A percentile compares a stretch with the other conserved stretches of the same genome.
phyloP scores from a whole-genome alignment of 1,284 basidiomycete genomes.

The Phlebopus sp. region DNA sequence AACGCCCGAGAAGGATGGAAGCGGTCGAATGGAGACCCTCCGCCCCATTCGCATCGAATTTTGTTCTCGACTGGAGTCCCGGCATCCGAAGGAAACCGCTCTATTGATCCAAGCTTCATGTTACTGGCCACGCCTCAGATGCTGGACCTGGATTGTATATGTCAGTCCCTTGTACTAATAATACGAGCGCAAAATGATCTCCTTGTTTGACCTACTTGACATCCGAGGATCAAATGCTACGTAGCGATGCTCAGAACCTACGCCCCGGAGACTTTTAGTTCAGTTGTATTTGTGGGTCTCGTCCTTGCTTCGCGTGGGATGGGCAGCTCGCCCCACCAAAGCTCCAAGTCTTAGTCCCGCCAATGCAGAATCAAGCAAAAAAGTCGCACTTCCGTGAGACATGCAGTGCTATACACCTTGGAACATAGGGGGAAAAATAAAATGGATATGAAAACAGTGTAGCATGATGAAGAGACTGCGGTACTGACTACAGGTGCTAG shows the following conservation, averaged over 20 bases:
- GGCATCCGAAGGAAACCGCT: neutral
- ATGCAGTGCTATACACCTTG: slow-evolving; percentile 7
- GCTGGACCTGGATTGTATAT: slow-evolving; percentile 6
- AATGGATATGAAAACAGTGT: slow-evolving; percentile 28
- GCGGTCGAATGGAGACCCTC: slow-evolving; percentile 20
- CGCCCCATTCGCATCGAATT: slow-evolving; percentile 27
- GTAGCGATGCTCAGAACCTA: slow-evolving; percentile 3
- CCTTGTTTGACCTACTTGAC: slow-evolving; percentile 6
- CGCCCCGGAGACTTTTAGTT: slow-evolving; percentile 10
- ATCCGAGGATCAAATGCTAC: slow-evolving; percentile 15
- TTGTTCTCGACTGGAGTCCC: slow-evolving; percentile 9
- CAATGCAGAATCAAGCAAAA: neutral
- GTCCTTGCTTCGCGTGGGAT: slow-evolving; percentile 2
- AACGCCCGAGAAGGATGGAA: slow-evolving; percentile 3
- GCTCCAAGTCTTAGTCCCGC: slow-evolving; percentile 2
- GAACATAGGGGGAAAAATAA: slow-evolving; percentile 9
- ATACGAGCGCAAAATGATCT: slow-evolving; percentile 9
- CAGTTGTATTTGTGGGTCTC: slow-evolving; percentile 12
- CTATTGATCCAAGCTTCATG: slow-evolving; percentile 24
- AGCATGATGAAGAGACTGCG: slow-evolving; percentile 20
- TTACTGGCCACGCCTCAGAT: slow-evolving; percentile 10
- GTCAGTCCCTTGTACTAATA: slow-evolving; percentile 14
- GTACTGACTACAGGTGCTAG: slow-evolving; percentile 20
- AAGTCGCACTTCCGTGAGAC: no score
- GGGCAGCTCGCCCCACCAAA: slow-evolving; percentile 12